Base-by-base conservation (phyloP, 139 green algal species). In the Asterochloris sp. region DNA sequence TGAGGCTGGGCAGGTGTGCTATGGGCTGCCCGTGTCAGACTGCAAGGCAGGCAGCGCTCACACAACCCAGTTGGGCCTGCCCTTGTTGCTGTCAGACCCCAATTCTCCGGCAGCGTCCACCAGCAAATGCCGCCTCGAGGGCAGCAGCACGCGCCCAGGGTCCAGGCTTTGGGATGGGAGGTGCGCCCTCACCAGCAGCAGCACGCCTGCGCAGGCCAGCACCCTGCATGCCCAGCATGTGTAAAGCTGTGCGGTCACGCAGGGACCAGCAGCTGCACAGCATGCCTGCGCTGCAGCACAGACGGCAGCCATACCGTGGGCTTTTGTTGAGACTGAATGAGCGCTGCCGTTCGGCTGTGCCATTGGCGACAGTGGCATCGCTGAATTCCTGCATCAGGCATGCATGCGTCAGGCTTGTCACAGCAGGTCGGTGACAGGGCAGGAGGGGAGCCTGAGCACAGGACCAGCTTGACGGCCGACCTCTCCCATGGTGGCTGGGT, bases 121-220 rank as follows among this genome's bases (percentile, higher is more conserved):
- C 38, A 54, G 38, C 38, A 54, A 54, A 54, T 54, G 38, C 38
- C 38, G 38, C 38, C 38, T 54, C 6, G 38, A 54, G 38, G 38
- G 38, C 38, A 54, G 38, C 38, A 54, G 38, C 38, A 54, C 38
- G 38, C 38, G 38, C 38, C 38, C 38, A 54, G 38, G 6, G 38
- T 54, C 38, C 38, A 54, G 38, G 38, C 38, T 54, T 54, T 54
- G 38, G 38, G 38, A 54, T 54, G 38, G 38, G 38, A 54, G 38
- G 38, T 6, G 38, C 38, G 24, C 16, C 27, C 78, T 69, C 61
- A 84, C 28, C 71, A 84, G 24, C 77, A 78, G 12, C 78, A 88
- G 61, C n/a, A 83, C 62, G 12, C 66, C 85, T 21, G 87, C 26
- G 73, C 73, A 87, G 27, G 82, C 85, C 16, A 88, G 63, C 15